Evolutionary conservation across 306 rosid genomes (phyloP).

Genomic region (Senna siamea): DNA sequence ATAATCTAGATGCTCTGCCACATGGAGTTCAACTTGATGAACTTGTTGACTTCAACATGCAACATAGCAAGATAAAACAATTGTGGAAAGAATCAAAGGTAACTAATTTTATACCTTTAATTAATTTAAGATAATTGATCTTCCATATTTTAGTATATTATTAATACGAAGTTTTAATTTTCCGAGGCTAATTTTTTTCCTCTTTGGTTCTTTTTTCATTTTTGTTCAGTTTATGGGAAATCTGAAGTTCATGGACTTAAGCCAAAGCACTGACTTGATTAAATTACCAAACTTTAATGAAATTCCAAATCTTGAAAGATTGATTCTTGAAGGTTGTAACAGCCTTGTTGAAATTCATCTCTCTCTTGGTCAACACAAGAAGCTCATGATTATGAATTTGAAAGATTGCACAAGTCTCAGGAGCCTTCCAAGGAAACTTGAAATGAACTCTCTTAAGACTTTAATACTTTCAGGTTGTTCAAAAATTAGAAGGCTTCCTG

Average conservation of each 20-base stretch:
- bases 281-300: constrained; percentile 31
- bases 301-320: constrained; percentile 41
- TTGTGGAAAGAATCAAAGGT: constrained; percentile 47
- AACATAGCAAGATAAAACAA: constrained; percentile 27
- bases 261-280: constrained; percentile 29
- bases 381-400: constrained; percentile 31
- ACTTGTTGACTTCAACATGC: too few relatives aligned
- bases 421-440: constrained; percentile 41
- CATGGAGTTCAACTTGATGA: too few relatives aligned
- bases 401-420: constrained; percentile 49
- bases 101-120: neutral
- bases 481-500: constrained; percentile 34
- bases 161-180: too few relatives aligned
- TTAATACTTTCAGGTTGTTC: constrained; percentile 44
- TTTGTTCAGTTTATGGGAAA: constrained; percentile 31
- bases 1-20: constrained; percentile 1
- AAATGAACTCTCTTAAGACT: constrained; percentile 35
- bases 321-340: constrained; percentile 45
- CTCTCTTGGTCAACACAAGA: constrained; percentile 37
- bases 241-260: constrained; percentile 37
- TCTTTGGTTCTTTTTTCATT: neutral
- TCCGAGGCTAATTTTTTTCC: neutral
- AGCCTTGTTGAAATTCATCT: constrained; percentile 39
- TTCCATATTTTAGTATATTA: too few relatives aligned
- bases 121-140: too few relatives aligned